phyloP scores from a whole-genome alignment of 176 grass and related monocot genomes.

The Musa schizocarpa region DNA sequence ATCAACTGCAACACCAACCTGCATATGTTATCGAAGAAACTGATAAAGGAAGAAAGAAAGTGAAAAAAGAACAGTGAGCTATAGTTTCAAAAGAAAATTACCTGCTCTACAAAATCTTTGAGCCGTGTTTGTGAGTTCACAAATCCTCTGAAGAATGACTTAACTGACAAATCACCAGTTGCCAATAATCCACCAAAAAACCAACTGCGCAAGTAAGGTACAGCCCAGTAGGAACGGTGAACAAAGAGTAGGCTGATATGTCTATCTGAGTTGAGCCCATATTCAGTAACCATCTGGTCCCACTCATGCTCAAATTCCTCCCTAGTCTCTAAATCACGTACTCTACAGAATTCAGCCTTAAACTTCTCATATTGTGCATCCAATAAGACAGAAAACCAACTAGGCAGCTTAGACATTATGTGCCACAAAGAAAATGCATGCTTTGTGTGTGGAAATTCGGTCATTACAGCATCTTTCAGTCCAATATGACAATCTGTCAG shows the following conservation, averaged over 20 bases:
- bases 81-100: constrained; percentile 5
- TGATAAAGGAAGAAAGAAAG: not conserved
- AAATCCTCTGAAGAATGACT: constrained; percentile 36
- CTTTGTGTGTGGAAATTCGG: constrained; percentile 33
- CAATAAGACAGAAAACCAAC: constrained; percentile 34
- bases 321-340: constrained; percentile 24
- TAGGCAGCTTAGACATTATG: constrained; percentile 36
- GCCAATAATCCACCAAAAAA: constrained; percentile 37
- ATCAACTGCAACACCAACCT: constrained; percentile 37
- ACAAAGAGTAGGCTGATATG: constrained; percentile 30
- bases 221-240: constrained; percentile 41
- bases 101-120: constrained; percentile 50
- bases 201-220: constrained; percentile 39
- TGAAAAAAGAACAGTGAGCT: not conserved
- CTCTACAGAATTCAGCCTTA: constrained; percentile 27
- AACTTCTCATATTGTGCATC: constrained; percentile 34
- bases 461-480: constrained; percentile 40
- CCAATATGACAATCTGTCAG: constrained; percentile 36
- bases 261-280: constrained; percentile 30
- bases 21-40: constrained; percentile 7
- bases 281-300: constrained; percentile 37
- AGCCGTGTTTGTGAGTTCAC: constrained; percentile 34
- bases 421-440: constrained; percentile 39
- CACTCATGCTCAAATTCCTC: constrained; percentile 43
- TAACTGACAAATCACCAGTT: constrained; percentile 22